phyloP scores from a whole-genome alignment of 2,329 filamentous ascomycete genomes.

The Myotisia sp. region DNA sequence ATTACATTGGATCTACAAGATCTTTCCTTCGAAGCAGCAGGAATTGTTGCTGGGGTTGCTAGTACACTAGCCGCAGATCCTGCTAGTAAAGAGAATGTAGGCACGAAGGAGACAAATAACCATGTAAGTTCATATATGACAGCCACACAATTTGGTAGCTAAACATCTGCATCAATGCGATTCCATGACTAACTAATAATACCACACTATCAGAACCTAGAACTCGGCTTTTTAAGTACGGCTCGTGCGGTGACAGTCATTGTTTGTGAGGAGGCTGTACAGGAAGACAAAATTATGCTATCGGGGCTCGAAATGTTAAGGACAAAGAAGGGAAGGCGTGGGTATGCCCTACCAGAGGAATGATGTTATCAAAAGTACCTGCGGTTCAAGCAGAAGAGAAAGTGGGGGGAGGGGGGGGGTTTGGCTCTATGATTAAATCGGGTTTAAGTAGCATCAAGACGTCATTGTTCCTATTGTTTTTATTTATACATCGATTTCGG shows the following conservation, averaged over 20 bases:
- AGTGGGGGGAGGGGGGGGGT: too few relatives aligned
- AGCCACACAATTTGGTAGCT: background rate
- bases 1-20: constrained; percentile 76
- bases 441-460: too few relatives aligned
- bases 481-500: too few relatives aligned
- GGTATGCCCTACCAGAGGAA: too few relatives aligned
- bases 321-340: too few relatives aligned
- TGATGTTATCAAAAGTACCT: too few relatives aligned
- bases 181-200: background rate
- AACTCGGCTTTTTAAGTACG: constrained; percentile 84
- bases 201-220: constrained; percentile 41
- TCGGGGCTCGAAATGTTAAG: background rate
- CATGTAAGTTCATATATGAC: constrained; percentile 4
- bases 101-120: constrained; percentile 12
- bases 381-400: too few relatives aligned
- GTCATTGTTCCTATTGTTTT: too few relatives aligned
- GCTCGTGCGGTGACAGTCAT: constrained; percentile 82
- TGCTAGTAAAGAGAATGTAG: constrained; percentile 33
- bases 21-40: constrained; percentile 74
- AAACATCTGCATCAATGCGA: background rate
- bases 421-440: too few relatives aligned
- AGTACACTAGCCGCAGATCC: constrained; percentile 65
- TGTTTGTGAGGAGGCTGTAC: constrained; percentile 57
- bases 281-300: too few relatives aligned
- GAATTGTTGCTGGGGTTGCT: constrained; percentile 88